Percentiles rank a stretch among this genome's conserved stretches.
Conservation (phyloP, 2,329 filamentous ascomycete genomes). For the Sporothrix dimorphospora region DNA sequence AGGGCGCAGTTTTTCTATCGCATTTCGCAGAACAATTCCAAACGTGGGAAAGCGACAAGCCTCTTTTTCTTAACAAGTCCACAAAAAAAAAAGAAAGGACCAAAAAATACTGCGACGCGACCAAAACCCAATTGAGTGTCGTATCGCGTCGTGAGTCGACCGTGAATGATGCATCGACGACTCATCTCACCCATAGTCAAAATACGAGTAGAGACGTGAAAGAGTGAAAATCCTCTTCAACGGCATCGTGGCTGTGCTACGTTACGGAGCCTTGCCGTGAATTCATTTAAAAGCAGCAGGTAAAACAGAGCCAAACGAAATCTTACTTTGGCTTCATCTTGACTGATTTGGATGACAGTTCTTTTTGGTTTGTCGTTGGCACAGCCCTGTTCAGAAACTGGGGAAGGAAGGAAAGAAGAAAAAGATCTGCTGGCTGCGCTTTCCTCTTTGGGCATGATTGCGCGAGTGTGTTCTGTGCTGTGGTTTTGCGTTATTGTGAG, state of each 20-base stretch:
- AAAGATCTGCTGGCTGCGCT: background rate
- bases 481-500: background rate
- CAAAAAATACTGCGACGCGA: background rate
- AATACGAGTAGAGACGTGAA: background rate
- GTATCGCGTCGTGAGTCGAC: background rate
- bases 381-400: constrained; percentile 1
- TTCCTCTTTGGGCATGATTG: constrained; percentile 22
- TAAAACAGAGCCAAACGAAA: background rate
- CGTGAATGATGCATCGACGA: background rate
- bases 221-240: background rate
- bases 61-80: too few relatives aligned
- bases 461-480: background rate
- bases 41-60: background rate
- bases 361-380: background rate
- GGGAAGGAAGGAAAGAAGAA: constrained; percentile 6
- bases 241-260: constrained; percentile 16
- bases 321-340: background rate
- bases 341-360: background rate
- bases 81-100: background rate
- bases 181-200: background rate
- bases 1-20: background rate
- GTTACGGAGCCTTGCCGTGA: background rate
- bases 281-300: background rate
- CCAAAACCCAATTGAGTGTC: background rate
- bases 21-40: constrained; percentile 12